These are phyloP conservation scores for Globisporangium middletonii DNA, from an alignment of 352 stramenopile species.

Conservation along the genomic window DNA sequence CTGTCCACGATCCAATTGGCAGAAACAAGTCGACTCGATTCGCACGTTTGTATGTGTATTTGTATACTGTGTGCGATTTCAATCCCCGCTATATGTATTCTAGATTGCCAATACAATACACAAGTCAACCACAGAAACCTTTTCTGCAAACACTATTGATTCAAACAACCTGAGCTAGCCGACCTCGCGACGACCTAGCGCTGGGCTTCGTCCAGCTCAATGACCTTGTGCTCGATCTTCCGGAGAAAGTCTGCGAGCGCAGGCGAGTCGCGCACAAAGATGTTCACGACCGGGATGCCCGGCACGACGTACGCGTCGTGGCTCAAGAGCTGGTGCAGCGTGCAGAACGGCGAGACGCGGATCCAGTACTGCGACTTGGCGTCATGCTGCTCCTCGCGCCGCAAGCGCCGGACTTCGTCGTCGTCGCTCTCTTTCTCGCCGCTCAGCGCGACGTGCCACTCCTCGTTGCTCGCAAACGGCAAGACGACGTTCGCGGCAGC, in stretches of 20 bases:
- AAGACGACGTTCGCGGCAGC: constrained; percentile 65
- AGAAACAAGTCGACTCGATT: neutral
- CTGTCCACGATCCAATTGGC: neutral
- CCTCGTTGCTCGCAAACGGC: constrained; percentile 48
- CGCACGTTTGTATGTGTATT: neutral
- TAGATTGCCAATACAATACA: neutral
- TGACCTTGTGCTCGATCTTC: constrained; percentile 58
- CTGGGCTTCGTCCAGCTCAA: constrained; percentile 32
- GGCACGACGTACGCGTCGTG: constrained; percentile 79
- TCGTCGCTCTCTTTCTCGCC: constrained; percentile 65
- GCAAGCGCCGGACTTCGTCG: constrained; percentile 52
- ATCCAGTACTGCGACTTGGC: constrained; percentile 76
- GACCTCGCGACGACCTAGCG: neutral
- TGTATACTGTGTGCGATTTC: neutral
- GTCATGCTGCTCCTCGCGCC: constrained; percentile 66
- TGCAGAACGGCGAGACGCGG: constrained; percentile 76
- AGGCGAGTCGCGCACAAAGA: constrained; percentile 73
- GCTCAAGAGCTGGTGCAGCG: constrained; percentile 57
- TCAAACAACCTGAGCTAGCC: neutral
- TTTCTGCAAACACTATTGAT: neutral
- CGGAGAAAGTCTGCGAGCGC: constrained; percentile 56
- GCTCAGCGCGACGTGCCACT: constrained; percentile 79
- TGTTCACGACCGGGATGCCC: constrained; percentile 76
- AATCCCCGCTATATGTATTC: too few species aligned
- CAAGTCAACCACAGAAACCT: neutral